A percentile compares a stretch with the other conserved stretches of the same genome.
Conservation (phyloP, 148 eudicot genomes). For the Diospyros kaki region DNA sequence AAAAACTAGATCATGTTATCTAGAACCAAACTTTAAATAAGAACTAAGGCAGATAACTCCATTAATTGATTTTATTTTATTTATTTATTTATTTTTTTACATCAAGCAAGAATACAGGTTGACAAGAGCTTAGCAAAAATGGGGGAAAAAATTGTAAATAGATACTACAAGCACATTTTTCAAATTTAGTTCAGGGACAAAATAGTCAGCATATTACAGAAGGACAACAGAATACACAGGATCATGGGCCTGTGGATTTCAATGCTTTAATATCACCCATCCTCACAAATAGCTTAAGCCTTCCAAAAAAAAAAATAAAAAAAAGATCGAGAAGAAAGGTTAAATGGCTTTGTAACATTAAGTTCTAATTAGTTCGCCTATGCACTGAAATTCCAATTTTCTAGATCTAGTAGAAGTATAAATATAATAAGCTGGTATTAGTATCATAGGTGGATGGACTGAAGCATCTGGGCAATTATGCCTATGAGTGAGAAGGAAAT, state of each 20-base stretch:
- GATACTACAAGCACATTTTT: too few species aligned
- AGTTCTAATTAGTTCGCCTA: neutral
- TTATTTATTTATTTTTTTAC: neutral
- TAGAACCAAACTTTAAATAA: neutral
- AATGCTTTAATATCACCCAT: neutral
- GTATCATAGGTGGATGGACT: neutral
- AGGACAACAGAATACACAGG: neutral
- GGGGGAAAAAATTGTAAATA: too few species aligned
- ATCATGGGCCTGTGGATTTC: neutral
- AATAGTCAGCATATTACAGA: too few species aligned
- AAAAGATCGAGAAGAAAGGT: neutral
- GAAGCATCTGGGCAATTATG: neutral
- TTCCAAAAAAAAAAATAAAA: neutral
- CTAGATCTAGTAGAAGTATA: neutral
- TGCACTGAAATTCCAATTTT: neutral
- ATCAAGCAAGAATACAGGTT: neutral
- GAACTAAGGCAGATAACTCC: neutral
- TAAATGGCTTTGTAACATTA: neutral
- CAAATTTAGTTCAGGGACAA: neutral
- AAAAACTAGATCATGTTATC: neutral
- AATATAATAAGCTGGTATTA: neutral
- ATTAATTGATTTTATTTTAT: neutral
- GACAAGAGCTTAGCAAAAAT: neutral
- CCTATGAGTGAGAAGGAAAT: too few species aligned
- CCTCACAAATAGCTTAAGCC: neutral